These are phyloP conservation scores for Aspergillus bombycis DNA, from an alignment of 2,329 filamentous ascomycete genomes.

Conservation along the genomic window DNA sequence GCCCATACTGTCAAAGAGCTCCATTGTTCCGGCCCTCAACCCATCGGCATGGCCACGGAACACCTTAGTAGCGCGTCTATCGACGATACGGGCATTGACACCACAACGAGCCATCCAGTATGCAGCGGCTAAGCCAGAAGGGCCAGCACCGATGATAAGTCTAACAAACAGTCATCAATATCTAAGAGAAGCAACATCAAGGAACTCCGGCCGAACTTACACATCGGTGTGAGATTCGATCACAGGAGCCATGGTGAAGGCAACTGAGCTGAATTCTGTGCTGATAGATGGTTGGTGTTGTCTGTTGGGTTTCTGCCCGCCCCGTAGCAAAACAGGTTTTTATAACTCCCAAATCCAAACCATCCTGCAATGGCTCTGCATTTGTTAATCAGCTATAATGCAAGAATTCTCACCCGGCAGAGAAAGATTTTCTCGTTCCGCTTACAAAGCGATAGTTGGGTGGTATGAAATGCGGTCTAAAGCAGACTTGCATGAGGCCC, in stretches of 20 bases:
- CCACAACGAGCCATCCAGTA: conserved; percentile 53
- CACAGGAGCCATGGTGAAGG: conserved; percentile 5
- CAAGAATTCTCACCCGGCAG: neutral
- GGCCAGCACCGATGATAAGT: conserved; percentile 55
- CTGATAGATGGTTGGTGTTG: no score
- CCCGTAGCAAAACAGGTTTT: neutral
- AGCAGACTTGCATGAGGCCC: neutral
- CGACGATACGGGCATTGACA: conserved; percentile 53
- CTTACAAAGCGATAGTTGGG: neutral
- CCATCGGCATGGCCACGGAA: conserved; percentile 28
- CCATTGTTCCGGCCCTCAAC: conserved; percentile 19
- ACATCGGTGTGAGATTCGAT: conserved; percentile 15
- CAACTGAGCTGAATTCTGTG: neutral
- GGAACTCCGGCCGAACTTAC: neutral
- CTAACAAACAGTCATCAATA: conserved; percentile 1
- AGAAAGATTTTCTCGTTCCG: neutral
- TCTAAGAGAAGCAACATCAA: neutral
- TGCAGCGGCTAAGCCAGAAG: conserved; percentile 52
- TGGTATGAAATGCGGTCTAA: neutral
- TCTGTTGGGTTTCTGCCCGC: no score
- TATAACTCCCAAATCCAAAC: neutral
- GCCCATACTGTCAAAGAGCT: conserved; percentile 70
- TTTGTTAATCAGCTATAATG: neutral
- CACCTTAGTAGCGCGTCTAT: conserved; percentile 46
- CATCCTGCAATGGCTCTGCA: neutral